Evolutionary conservation across 2,329 filamentous ascomycete genomes (phyloP), one percentile per base, ranked within the genome.

Genomic region (Aspergillus proliferans): DNA sequence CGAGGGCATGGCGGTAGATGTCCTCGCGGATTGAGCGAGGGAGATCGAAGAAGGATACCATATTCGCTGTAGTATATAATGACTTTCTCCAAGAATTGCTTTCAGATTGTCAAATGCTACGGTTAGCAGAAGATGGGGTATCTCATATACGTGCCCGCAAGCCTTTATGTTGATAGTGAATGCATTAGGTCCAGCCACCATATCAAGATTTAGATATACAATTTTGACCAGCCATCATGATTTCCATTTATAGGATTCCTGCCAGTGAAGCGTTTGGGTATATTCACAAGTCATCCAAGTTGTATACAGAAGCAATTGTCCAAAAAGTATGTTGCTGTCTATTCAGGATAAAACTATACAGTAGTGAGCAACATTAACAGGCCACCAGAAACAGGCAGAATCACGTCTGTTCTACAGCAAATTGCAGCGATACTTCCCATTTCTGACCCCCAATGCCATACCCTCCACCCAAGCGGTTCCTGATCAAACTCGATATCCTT

Each of bases 351-450:
- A 39, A 39, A 39, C 10, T 15, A 14, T 19, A 21, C 15, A 40
- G 7, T 12, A 30, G 5, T 33, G 12, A 6, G 15, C 7, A 28
- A 45, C 6, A 15, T 22, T 34, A 39, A 18, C 18, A 46, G 21
- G 26, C 15, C 12, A 6, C n/a, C 28, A n/a, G 12, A 30, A 34
- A 28, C 21, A 21, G 43, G 18, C 21, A 34, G 21, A 38, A 40
- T 38, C 44, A 43, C 24, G 43, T 64, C 58, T 69, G 71, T 57
- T 82, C 79, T 48, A 78, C 65, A 42, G 73, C 83, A 64, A 89
- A 83, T 72, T 97, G 89, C 46, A 94, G 77, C 43, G 87, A 94
- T 12, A 97, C 88, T 72, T 98, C 93, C 93, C 93, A 98, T 61
- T 84, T 85, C 64, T 93, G 77, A 34, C 84, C 87, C 12, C 81